Base-by-base conservation (phyloP, 2,329 filamentous ascomycete genomes). In the Pseudopithomyces chartarum region DNA sequence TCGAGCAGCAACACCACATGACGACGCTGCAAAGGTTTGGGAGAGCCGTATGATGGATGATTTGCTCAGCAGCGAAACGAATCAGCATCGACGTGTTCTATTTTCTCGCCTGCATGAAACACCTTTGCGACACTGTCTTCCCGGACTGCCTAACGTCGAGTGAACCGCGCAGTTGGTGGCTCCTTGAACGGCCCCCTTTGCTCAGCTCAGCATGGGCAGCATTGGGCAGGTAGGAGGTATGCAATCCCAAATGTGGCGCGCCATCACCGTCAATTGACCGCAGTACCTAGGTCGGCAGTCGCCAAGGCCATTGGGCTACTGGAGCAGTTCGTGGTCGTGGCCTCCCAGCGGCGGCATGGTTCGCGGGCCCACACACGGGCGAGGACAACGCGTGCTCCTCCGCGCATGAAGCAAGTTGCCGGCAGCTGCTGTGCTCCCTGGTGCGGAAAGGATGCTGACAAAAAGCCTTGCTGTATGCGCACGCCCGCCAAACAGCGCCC, bases 31-130 rank as follows among this genome's bases (percentile, higher is more conserved):
- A 61, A 52, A 57, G 50, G 66, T 68, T 66, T 58, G 59, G 67
- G 68, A 57, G 60, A 58, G 39, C 51, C 26, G 26, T 29, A 29
- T 29, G 69, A 73, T 63, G 71, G 68, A 70, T 73, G 71, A 71
- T 73, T 71, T 73, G 70, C 63, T 67, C 71, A 62, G 54, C 54
- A 38, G 39, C 55, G 57, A 66, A 67, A 63, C 66, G 62, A 64
- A 70, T 61, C 64, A 65, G 65, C 55, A 57, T 43, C 55, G 60
- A 51, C 33, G 53, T 48, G 39, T 50, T 59, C 65, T 60, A 59
- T 49, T 48, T 40, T 53, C n/a, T 52, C 44, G 56, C 60, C 39
- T 65, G 68, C 62, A 67, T 73, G 71, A 75, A 74, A 75, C 73
- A 65, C 57, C 59, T 62, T 63, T 73, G 69, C 67, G 63, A 73